A percentile compares a stretch with the other conserved stretches of the same genome.
phyloP scores from a whole-genome alignment of 2,329 filamentous ascomycete genomes.

The Rhynchosporium secalis region DNA sequence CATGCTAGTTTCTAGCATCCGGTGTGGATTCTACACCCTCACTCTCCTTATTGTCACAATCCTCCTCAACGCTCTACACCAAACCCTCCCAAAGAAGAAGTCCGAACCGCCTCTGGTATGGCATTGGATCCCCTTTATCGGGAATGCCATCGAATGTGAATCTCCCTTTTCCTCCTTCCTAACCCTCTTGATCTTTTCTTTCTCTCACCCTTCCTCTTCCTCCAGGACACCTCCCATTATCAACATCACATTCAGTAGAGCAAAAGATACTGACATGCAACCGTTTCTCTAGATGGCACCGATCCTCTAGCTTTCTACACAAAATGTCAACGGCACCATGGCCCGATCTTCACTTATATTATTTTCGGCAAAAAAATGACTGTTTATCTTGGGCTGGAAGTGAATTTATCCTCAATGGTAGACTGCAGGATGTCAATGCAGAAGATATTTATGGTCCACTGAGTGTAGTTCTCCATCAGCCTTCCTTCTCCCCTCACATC shows the following conservation, averaged over 20 bases:
- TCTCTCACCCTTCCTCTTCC: not conserved
- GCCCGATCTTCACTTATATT: not conserved
- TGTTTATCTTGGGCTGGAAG: constrained; percentile 75
- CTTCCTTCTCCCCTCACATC: not conserved
- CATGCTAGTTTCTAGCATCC: not conserved
- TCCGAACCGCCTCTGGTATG: not conserved
- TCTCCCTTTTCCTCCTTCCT: not conserved
- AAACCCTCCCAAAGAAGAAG: not conserved
- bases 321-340: not conserved
- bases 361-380: constrained; percentile 88
- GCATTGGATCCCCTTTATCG: constrained; percentile 10
- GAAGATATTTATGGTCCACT: constrained; percentile 87
- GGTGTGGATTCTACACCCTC: not conserved
- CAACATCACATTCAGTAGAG: not conserved
- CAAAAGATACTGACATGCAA: no score
- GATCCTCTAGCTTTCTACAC: constrained; percentile 1
- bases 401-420: constrained; percentile 89
- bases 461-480: constrained; percentile 35
- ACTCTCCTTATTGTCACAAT: not conserved
- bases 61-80: not conserved
- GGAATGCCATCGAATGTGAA: constrained; percentile 5
- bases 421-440: constrained; percentile 83
- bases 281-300: not conserved
- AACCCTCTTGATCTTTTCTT: not conserved
- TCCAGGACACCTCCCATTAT: not conserved